Conservation (phyloP, 805 yeast species). For the Spathaspora arborariae region DNA sequence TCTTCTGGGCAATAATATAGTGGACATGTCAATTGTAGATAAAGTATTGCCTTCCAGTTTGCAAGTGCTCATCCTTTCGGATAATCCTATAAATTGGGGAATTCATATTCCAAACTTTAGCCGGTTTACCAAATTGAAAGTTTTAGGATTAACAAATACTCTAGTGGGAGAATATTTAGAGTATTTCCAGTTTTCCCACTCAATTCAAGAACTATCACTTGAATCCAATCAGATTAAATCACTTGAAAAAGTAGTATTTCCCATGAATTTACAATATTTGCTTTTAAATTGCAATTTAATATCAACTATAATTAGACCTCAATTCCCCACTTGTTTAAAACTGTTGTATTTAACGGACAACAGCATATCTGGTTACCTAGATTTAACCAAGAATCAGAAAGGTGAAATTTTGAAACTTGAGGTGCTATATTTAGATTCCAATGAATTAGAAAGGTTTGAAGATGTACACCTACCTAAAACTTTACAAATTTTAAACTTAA, state of each 20-base stretch:
- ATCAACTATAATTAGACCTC: conserved; percentile 4
- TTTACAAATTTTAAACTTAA: conserved; percentile 14
- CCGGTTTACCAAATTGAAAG: conserved; percentile 7
- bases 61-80: conserved; percentile 8
- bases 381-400: conserved; percentile 10
- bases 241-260: conserved; percentile 14
- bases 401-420: conserved; percentile 12
- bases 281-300: conserved; percentile 18
- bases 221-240: conserved; percentile 16
- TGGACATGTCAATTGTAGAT: neutral
- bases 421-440: conserved; percentile 14
- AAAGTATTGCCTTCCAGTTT: neutral
- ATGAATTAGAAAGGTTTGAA: conserved; percentile 10
- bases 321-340: conserved; percentile 11
- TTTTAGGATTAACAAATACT: conserved; percentile 14
- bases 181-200: conserved; percentile 13
- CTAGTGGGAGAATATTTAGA: conserved; percentile 10
- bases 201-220: conserved; percentile 11
- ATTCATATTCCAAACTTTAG: conserved; percentile 9
- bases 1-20: neutral
- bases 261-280: conserved; percentile 11
- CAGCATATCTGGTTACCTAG: conserved; percentile 9
- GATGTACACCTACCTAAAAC: conserved; percentile 12
- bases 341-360: conserved; percentile 18
- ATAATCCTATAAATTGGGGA: conserved; percentile 19